phyloP scores from a whole-genome alignment of 2,329 filamentous ascomycete genomes.

The Trichoderma afroharzianum region DNA sequence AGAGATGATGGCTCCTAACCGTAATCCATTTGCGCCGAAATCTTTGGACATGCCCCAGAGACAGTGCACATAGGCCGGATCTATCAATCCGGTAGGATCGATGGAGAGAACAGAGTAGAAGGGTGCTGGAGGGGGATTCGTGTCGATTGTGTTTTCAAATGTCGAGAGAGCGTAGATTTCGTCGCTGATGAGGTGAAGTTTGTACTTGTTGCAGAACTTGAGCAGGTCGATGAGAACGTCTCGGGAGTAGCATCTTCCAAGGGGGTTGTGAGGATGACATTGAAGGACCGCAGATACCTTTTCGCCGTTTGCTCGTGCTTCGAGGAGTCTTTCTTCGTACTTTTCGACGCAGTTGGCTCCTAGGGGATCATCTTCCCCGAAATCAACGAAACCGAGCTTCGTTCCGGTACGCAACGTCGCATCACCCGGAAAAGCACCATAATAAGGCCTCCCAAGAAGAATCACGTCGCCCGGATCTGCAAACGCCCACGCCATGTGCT shows the following conservation, averaged over 20 bases:
- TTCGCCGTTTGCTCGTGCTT: constrained; percentile 36
- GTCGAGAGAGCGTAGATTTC: constrained; percentile 51
- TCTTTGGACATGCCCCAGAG: constrained; percentile 48
- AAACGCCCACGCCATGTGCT: constrained; percentile 39
- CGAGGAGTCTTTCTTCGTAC: constrained; percentile 44
- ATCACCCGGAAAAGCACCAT: constrained; percentile 47
- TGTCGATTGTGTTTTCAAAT: constrained; percentile 39
- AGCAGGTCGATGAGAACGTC: constrained; percentile 39
- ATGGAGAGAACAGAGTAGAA: constrained; percentile 49
- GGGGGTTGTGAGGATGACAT: constrained; percentile 50
- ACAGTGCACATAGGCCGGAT: constrained; percentile 49
- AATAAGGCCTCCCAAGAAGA: constrained; percentile 42
- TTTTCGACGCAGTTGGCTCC: constrained; percentile 36
- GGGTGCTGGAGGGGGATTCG: constrained; percentile 23
- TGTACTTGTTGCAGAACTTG: constrained; percentile 44
- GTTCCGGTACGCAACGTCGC: constrained; percentile 40
- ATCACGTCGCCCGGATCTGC: constrained; percentile 39
- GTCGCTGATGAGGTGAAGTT: constrained; percentile 50
- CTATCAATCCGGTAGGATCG: constrained; percentile 41
- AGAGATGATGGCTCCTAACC: constrained; percentile 49
- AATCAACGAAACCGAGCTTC: constrained; percentile 41
- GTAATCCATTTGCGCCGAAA: constrained; percentile 55
- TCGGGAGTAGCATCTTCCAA: constrained; percentile 46
- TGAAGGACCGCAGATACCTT: constrained; percentile 47
- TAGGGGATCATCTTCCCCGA: constrained; percentile 43